Percentiles rank a stretch among this genome's conserved stretches.
Conservation (phyloP, 2,329 filamentous ascomycete species). For the Juglanconis sp. region DNA sequence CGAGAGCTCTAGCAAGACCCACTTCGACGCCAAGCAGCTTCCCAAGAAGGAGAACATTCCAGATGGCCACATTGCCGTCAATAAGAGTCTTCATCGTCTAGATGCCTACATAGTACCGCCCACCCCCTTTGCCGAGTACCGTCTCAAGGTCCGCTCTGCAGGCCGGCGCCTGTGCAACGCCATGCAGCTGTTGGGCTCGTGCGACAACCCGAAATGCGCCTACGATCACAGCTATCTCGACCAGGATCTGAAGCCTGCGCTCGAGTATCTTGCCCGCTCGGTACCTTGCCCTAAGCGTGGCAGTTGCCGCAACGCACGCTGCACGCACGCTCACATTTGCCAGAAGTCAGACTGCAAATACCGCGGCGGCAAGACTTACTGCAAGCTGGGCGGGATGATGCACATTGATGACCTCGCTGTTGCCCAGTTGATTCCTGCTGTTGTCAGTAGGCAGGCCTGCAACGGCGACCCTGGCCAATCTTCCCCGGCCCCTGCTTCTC, state of each 20-base stretch:
- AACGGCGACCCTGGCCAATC: not conserved
- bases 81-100: slow-evolving; percentile 25
- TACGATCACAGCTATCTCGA: slow-evolving; percentile 28
- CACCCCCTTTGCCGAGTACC: slow-evolving; percentile 15
- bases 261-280: slow-evolving; percentile 27
- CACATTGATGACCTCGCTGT: slow-evolving; percentile 23
- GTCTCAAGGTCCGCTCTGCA: slow-evolving; percentile 23
- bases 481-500: not conserved
- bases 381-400: slow-evolving; percentile 22
- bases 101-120: slow-evolving; percentile 26
- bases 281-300: slow-evolving; percentile 27
- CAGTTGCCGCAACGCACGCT: slow-evolving; percentile 24
- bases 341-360: slow-evolving; percentile 29
- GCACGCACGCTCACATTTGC: slow-evolving; percentile 30
- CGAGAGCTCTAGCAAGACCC: slow-evolving; percentile 4
- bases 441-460: not conserved
- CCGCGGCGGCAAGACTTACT: slow-evolving; percentile 29
- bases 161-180: slow-evolving; percentile 20
- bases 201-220: slow-evolving; percentile 27
- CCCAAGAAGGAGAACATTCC: slow-evolving; percentile 27
- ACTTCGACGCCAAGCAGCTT: slow-evolving; percentile 10
- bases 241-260: slow-evolving; percentile 23
- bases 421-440: slow-evolving; percentile 3
- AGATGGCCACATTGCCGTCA: slow-evolving; percentile 26
- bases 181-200: slow-evolving; percentile 16